These are phyloP conservation scores for Trichaptum fuscoviolaceum DNA, from an alignment of 768 basidiomycete genomes.

Conservation along the genomic window DNA sequence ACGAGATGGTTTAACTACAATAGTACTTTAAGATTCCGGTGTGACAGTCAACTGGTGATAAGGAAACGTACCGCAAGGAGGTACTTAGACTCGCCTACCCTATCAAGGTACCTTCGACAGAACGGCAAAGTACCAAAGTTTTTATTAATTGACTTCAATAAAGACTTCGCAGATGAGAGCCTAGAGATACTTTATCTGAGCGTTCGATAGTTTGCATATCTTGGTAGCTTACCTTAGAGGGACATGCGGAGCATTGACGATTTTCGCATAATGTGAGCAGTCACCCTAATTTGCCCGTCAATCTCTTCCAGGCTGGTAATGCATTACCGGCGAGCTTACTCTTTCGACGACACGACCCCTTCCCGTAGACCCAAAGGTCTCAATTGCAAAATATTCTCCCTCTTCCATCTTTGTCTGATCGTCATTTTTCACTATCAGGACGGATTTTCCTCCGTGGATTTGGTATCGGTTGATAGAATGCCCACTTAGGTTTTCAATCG, in stretches of 20 bases:
- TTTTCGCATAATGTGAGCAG: conserved; percentile 87
- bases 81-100: conserved; percentile 89
- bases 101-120: conserved; percentile 92
- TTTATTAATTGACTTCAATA: conserved; percentile 83
- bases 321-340: conserved; percentile 32
- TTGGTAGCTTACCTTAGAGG: conserved; percentile 57
- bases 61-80: conserved; percentile 66
- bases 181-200: conserved; percentile 31
- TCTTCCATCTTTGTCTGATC: conserved; percentile 98
- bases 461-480: conserved; percentile 88
- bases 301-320: not conserved
- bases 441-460: conserved; percentile 93
- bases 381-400: conserved; percentile 98
- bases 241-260: conserved; percentile 62
- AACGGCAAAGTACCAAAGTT: conserved; percentile 95
- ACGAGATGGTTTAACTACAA: conserved; percentile 85
- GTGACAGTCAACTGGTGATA: not conserved
- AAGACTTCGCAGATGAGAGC: conserved; percentile 75
- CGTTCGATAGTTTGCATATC: not conserved
- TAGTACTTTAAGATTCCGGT: not conserved
- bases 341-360: conserved; percentile 81
- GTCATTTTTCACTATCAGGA: conserved; percentile 82
- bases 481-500: conserved; percentile 90
- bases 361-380: conserved; percentile 98
- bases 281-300: conserved; percentile 56